Evolutionary conservation across 805 yeast genomes (phyloP).

Genomic region (Saccharomycopsis guyanensis): DNA sequence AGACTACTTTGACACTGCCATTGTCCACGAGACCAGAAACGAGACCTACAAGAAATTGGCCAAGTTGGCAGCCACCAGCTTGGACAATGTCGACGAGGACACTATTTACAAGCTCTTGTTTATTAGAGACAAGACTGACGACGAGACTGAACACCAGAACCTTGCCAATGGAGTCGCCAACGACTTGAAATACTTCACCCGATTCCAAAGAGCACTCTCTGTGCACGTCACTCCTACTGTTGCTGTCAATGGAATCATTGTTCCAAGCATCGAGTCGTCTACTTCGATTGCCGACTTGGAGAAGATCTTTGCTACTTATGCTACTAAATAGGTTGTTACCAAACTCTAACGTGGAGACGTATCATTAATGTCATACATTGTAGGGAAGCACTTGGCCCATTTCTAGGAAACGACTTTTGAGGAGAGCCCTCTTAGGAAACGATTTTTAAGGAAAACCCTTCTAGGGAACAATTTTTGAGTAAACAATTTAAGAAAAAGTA

Average conservation of each 20-base stretch:
- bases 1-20: conserved; percentile 55
- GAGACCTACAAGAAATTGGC: conserved; percentile 49
- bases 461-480: no score
- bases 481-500: no score
- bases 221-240: conserved; percentile 85
- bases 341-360: neutral
- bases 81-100: conserved; percentile 32
- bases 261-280: conserved; percentile 53
- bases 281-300: conserved; percentile 38
- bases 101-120: conserved; percentile 29
- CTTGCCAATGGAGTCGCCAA: conserved; percentile 49
- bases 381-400: no score
- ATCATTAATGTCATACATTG: no score
- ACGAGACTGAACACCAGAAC: conserved; percentile 33
- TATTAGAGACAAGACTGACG: conserved; percentile 27
- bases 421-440: no score
- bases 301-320: conserved; percentile 21
- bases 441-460: no score
- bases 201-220: conserved; percentile 67
- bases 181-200: conserved; percentile 68
- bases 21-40: conserved; percentile 41
- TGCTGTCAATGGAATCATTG: conserved; percentile 57
- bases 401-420: no score
- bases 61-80: conserved; percentile 35
- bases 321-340: neutral